Conservation (phyloP, 139 green algal genomes). For the Zygnema circumcarinatum region DNA sequence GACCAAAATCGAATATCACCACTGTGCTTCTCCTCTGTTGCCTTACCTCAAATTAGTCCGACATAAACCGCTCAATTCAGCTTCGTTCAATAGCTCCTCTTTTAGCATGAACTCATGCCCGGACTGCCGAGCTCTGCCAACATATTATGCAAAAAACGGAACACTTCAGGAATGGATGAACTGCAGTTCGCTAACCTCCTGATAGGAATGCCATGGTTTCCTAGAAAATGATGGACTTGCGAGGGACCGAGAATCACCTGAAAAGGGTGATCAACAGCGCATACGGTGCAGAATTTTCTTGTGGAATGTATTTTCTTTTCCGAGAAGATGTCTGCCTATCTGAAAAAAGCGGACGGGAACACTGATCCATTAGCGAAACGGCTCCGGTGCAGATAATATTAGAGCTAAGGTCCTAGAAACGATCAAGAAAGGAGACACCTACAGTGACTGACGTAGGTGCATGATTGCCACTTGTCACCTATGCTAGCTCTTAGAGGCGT, state of each 20-base stretch:
- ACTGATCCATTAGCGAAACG: too few species aligned
- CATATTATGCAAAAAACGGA: neutral
- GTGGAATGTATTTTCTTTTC: slow-evolving; percentile 15
- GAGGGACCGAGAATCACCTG: neutral
- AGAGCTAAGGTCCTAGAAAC: too few species aligned
- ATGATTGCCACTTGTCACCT: too few species aligned
- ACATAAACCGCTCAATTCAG: neutral
- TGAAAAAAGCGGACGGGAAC: neutral
- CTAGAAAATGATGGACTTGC: neutral
- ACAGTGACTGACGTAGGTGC: too few species aligned
- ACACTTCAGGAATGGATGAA: neutral
- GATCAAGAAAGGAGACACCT: too few species aligned
- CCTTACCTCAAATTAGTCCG: neutral
- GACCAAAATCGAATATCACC: neutral
- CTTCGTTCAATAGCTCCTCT: slow-evolving; percentile 10
- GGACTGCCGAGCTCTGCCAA: neutral
- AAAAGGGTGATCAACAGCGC: slow-evolving; percentile 10
- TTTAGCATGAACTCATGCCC: slow-evolving; percentile 1
- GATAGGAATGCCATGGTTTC: neutral
- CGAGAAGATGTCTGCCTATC: neutral
- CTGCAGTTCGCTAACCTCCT: neutral
- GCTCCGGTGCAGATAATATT: too few species aligned
- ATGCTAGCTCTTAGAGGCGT: too few species aligned
- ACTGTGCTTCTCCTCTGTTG: too few species aligned
- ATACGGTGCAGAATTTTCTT: slow-evolving; percentile 7